A percentile compares a stretch with the other conserved stretches of the same genome.
Conservation (phyloP, 2,329 filamentous ascomycete genomes). For the Colletotrichum incanum region DNA sequence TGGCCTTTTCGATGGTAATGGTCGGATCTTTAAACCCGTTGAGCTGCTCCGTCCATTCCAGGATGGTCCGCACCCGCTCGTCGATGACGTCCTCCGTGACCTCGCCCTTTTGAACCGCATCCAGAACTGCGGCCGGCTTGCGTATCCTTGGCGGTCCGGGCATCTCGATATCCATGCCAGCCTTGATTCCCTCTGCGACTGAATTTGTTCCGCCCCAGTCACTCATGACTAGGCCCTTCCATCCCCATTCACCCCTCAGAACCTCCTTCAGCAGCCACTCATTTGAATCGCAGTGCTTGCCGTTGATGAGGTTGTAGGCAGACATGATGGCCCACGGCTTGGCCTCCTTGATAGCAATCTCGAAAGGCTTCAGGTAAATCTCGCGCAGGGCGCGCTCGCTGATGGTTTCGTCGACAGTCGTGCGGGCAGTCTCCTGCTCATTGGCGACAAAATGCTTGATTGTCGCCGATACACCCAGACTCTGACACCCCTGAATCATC, state of each 20-base stretch:
- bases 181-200: constrained; percentile 80
- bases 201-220: constrained; percentile 81
- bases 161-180: constrained; percentile 80
- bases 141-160: constrained; percentile 62
- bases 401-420: constrained; percentile 47
- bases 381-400: constrained; percentile 51
- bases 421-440: constrained; percentile 59
- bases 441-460: constrained; percentile 62
- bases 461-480: constrained; percentile 76
- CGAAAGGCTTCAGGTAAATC: constrained; percentile 51
- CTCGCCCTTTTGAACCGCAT: constrained; percentile 47
- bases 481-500: constrained; percentile 80
- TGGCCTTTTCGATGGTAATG: constrained; percentile 52
- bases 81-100: constrained; percentile 45
- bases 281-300: constrained; percentile 65
- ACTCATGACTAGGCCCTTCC: constrained; percentile 83
- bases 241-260: constrained; percentile 82
- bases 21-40: constrained; percentile 53
- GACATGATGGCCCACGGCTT: constrained; percentile 51
- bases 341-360: constrained; percentile 50
- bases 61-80: constrained; percentile 51
- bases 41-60: constrained; percentile 49
- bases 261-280: constrained; percentile 72
- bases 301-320: constrained; percentile 57
- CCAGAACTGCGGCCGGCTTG: constrained; percentile 45